phyloP scores from a whole-genome alignment of 2,329 filamentous ascomycete species.

The Pseudogymnoascus sp. region DNA sequence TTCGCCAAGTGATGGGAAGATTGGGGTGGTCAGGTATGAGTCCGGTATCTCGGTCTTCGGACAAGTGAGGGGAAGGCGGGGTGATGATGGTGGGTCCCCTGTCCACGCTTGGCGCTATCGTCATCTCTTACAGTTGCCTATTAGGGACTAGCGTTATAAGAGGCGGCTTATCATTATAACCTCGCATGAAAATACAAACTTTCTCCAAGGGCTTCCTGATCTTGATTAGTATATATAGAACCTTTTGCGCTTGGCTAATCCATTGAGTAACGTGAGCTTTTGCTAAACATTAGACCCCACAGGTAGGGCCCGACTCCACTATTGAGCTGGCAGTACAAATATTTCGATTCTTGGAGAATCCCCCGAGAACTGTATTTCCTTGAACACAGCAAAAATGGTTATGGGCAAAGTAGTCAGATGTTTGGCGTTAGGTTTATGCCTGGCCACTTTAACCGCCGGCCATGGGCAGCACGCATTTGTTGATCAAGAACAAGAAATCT shows the following conservation, averaged over 20 bases:
- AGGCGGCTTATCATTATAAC: background rate
- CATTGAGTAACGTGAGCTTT: background rate
- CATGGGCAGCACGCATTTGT: background rate
- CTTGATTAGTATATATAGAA: background rate
- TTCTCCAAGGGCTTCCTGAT: conserved; percentile 7
- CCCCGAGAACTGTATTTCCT: background rate
- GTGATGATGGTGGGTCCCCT: background rate
- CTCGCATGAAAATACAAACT: background rate
- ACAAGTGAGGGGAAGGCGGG: background rate
- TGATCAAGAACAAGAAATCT: background rate
- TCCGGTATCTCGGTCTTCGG: background rate
- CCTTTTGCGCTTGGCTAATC: background rate
- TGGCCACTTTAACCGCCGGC: background rate
- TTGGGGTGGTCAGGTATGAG: background rate
- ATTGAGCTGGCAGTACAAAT: background rate
- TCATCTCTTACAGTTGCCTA: conserved; percentile 1
- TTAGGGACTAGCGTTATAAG: background rate
- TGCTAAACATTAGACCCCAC: background rate
- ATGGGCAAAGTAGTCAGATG: background rate
- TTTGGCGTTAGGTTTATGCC: background rate
- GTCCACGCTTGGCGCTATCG: background rate
- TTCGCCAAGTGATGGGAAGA: background rate
- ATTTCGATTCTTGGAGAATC: background rate
- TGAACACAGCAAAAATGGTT: background rate
- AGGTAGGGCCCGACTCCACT: background rate